Conservation (phyloP, 768 basidiomycete species). For the Antrodiella citrinella region DNA sequence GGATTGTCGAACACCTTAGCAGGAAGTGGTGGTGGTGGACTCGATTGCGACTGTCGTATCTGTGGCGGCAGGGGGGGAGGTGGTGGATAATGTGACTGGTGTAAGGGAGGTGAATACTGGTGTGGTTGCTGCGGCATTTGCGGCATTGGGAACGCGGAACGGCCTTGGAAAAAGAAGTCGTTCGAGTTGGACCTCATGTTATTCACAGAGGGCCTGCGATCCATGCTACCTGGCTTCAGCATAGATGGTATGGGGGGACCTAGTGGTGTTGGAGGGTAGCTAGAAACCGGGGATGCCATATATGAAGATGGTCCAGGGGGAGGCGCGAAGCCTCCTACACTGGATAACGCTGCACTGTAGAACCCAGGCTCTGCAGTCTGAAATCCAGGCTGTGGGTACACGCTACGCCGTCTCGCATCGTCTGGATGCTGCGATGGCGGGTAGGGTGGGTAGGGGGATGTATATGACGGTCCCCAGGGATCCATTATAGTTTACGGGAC, state of each 20-base stretch:
- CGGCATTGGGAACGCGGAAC: slow-evolving; percentile 7
- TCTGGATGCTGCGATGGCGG: not conserved
- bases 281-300: not conserved
- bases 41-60: slow-evolving; percentile 6
- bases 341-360: not conserved
- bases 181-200: slow-evolving; percentile 5
- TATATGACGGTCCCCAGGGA: too few species aligned
- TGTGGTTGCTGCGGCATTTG: slow-evolving; percentile 4
- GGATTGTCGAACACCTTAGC: slow-evolving; percentile 13
- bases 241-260: not conserved
- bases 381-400: not conserved
- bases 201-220: not conserved
- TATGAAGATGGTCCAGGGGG: not conserved
- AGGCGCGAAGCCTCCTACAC: not conserved
- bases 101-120: not conserved
- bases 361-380: not conserved
- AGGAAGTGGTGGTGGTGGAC: slow-evolving; percentile 20
- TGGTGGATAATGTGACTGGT: not conserved
- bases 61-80: slow-evolving; percentile 3
- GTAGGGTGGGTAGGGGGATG: not conserved
- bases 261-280: not conserved
- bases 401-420: not conserved
- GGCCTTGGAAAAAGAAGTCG: slow-evolving; percentile 8
- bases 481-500: too few species aligned
- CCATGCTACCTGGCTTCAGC: not conserved